A percentile compares a stretch with the other conserved stretches of the same genome.
phyloP scores from a whole-genome alignment of 768 basidiomycete species.

The Suillus subaureus region DNA sequence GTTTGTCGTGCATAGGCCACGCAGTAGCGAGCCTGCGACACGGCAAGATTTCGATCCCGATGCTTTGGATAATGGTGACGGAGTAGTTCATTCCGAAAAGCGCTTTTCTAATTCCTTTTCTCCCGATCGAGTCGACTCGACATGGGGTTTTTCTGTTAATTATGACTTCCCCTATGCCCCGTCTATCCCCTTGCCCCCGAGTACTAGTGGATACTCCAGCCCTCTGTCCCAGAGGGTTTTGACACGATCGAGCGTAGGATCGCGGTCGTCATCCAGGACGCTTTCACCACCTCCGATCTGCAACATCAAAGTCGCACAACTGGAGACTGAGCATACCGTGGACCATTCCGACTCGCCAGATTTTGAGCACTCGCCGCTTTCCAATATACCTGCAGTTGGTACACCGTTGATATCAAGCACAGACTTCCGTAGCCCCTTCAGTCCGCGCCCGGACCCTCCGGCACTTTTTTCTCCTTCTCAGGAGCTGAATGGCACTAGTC shows the following conservation, averaged over 20 bases:
- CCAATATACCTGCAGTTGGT: slow-evolving; percentile 31
- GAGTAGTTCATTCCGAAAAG: not conserved
- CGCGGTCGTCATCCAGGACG: slow-evolving; percentile 14
- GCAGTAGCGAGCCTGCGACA: not conserved
- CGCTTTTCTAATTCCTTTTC: slow-evolving; percentile 12
- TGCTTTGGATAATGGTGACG: slow-evolving; percentile 6
- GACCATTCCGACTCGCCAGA: slow-evolving; percentile 25
- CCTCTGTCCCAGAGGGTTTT: slow-evolving; percentile 28
- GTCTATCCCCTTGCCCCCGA: slow-evolving; percentile 33
- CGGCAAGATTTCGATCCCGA: not conserved
- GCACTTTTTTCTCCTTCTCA: slow-evolving; percentile 24
- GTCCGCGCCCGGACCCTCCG: slow-evolving; percentile 29
- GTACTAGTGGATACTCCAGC: slow-evolving; percentile 33
- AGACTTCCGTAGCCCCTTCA: slow-evolving; percentile 28
- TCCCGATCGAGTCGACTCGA: slow-evolving; percentile 20
- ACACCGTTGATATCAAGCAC: slow-evolving; percentile 26
- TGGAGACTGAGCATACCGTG: slow-evolving; percentile 30
- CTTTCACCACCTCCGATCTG: slow-evolving; percentile 15
- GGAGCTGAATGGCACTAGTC: slow-evolving; percentile 10
- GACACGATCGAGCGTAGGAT: slow-evolving; percentile 6
- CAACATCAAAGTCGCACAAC: slow-evolving; percentile 29
- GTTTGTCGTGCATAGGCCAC: slow-evolving; percentile 29
- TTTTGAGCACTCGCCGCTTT: slow-evolving; percentile 33
- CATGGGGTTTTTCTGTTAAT: slow-evolving; percentile 26
- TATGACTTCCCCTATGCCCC: slow-evolving; percentile 26